phyloP scores from a whole-genome alignment of 305 asterid species.

The Ajuga reptans region DNA sequence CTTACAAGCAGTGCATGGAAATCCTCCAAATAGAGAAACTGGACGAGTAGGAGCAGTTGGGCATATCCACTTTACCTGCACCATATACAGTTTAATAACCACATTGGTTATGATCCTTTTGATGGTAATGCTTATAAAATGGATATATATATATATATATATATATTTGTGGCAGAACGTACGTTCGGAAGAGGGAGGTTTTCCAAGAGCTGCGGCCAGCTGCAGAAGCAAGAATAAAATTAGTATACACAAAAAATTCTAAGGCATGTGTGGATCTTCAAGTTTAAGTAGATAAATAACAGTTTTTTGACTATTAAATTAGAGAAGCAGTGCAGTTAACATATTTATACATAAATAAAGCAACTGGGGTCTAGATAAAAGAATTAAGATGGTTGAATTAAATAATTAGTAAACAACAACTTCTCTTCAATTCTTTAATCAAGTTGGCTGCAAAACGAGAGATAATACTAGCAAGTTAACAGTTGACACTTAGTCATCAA shows the following conservation, averaged over 20 bases:
- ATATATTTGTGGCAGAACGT: constrained; percentile 18
- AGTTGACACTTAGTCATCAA: background rate
- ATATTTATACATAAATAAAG: background rate
- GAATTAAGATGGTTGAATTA: background rate
- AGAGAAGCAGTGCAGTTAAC: background rate
- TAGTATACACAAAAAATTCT: too few species aligned
- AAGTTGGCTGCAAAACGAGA: background rate
- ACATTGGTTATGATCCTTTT: background rate
- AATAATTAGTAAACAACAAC: background rate
- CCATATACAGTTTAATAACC: background rate
- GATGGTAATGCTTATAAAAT: too few species aligned
- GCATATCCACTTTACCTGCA: constrained; percentile 87
- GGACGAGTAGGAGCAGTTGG: constrained; percentile 88
- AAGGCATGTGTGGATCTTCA: background rate
- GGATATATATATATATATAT: too few species aligned
- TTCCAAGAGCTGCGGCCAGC: constrained; percentile 74
- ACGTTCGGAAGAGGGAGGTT: constrained; percentile 70
- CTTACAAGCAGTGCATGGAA: constrained; percentile 82
- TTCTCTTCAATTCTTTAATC: background rate
- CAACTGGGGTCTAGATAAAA: background rate
- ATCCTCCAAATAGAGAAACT: constrained; percentile 71
- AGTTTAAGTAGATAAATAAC: background rate
- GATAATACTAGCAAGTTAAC: too few species aligned
- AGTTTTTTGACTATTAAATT: background rate
- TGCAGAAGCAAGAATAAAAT: constrained; percentile 27